Conservation (phyloP, 768 basidiomycete genomes). For the Rhizopogon salebrosus region DNA sequence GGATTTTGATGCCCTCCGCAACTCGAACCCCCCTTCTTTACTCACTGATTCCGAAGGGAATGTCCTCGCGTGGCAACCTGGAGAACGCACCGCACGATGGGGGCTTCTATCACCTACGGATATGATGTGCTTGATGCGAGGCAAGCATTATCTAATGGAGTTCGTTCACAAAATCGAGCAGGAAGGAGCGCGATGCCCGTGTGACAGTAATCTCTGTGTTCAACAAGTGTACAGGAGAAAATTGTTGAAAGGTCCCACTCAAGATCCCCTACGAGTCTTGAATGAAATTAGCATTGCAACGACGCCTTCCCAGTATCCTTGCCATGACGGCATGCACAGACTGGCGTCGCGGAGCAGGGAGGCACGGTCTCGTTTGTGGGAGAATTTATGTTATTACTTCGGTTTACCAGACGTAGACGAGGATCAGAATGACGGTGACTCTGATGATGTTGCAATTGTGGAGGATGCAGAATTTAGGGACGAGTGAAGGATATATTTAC, state of each 20-base stretch:
- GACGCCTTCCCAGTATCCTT: background rate
- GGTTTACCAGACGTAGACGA: background rate
- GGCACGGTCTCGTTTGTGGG: background rate
- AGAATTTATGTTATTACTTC: background rate
- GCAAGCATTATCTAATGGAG: background rate
- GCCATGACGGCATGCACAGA: background rate
- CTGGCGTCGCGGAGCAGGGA: background rate
- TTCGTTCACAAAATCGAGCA: background rate
- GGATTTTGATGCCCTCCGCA: slow-evolving; percentile 11
- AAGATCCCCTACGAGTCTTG: background rate
- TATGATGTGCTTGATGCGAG: background rate
- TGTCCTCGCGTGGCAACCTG: background rate
- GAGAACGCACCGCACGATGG: background rate
- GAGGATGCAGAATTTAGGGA: background rate
- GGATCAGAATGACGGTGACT: background rate
- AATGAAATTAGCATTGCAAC: background rate
- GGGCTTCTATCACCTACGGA: background rate
- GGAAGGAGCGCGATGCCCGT: background rate
- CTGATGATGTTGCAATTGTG: background rate
- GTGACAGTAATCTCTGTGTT: background rate
- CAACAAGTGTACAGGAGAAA: background rate
- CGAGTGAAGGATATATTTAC: background rate
- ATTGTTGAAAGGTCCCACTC: background rate
- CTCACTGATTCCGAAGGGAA: background rate
- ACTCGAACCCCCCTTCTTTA: background rate